phyloP scores from a whole-genome alignment of 2,329 filamentous ascomycete species.

The Fonsecaea pedrosoi region DNA sequence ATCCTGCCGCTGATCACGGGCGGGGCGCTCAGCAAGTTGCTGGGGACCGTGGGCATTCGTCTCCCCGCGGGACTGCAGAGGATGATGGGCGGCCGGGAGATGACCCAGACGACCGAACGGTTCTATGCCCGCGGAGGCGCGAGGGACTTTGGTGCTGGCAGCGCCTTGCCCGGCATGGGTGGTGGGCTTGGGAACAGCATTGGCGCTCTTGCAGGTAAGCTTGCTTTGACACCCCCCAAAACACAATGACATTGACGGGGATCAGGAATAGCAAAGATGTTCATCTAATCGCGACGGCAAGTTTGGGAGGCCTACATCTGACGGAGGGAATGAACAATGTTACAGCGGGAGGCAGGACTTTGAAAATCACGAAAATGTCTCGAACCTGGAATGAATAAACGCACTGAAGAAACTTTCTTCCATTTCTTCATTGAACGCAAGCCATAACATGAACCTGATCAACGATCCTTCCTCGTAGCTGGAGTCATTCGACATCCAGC shows the following conservation, averaged over 20 bases:
- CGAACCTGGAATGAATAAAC: not conserved
- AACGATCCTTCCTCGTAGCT: slow-evolving; percentile 1
- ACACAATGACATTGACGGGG: not conserved
- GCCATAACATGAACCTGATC: slow-evolving; percentile 2
- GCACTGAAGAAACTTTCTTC: not conserved
- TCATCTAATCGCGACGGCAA: not conserved
- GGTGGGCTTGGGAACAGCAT: slow-evolving; percentile 54
- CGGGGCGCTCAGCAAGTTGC: slow-evolving; percentile 77
- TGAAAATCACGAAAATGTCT: not conserved
- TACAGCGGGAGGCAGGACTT: not conserved
- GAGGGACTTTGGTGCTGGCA: slow-evolving; percentile 40
- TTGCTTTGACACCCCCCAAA: slow-evolving; percentile 54
- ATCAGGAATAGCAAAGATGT: slow-evolving; percentile 3
- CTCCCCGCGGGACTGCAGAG: slow-evolving; percentile 67
- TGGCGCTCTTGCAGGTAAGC: slow-evolving; percentile 58
- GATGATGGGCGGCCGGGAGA: slow-evolving; percentile 45
- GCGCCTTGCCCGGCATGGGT: slow-evolving; percentile 38
- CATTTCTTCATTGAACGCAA: slow-evolving; percentile 3
- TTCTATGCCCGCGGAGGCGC: slow-evolving; percentile 44
- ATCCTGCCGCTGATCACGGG: slow-evolving; percentile 87
- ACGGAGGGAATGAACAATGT: not conserved
- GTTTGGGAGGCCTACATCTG: not conserved
- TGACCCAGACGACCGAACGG: slow-evolving; percentile 41
- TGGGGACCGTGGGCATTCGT: slow-evolving; percentile 79
- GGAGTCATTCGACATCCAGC: not conserved